Base-by-base conservation (phyloP, 2,329 filamentous ascomycete species). In the Alternaria longipes region DNA sequence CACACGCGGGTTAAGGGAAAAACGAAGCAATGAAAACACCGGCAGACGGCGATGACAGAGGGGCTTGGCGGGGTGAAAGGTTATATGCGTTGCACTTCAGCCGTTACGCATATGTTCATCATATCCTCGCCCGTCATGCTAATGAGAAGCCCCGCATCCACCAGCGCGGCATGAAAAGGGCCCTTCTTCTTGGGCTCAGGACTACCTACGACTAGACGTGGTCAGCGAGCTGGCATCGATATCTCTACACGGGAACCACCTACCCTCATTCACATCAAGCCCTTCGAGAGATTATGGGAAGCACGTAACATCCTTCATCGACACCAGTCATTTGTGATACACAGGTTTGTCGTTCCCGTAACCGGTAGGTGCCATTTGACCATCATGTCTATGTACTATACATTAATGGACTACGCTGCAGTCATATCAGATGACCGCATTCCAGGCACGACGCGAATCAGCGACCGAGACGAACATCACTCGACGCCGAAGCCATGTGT, bases 321-420 rank as follows among this genome's bases (percentile, higher is more conserved):
- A 62, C 49, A 50, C 60, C 55, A 59, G 64, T 52, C 58, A 61
- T 57, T 9, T 51, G 24, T 18, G 36, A 28, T 44, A 44, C 20
- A 52, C 16, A 47, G 50, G 55, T 50, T 32, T 51, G 30, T 36
- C 56, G 61, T 55, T 63, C 20, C 45, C 16, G 49, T 18, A 20
- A 41, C 30, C 54, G 22, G 22, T 62, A 41, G 50, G 30, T 61
- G 14, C 54, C 42, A 58, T 62, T 56, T 59, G 59, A 56, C 51
- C 45, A 61, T 66, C 53, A 59, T 32, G 49, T 40, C 59, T 70
- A 57, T 66, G 62, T 69, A 74, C 66, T 73, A 73, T 75, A 74
- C 65, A 76, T 72, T 74, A 74, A 63, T 69, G 60, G 65, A 62
- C 50, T 53, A 53, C 46, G n/a, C 47, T 50, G 53, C 53, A 59